phyloP scores from a whole-genome alignment of 495 filamentous ascomycete species.

The Tetracladium setigerum region DNA sequence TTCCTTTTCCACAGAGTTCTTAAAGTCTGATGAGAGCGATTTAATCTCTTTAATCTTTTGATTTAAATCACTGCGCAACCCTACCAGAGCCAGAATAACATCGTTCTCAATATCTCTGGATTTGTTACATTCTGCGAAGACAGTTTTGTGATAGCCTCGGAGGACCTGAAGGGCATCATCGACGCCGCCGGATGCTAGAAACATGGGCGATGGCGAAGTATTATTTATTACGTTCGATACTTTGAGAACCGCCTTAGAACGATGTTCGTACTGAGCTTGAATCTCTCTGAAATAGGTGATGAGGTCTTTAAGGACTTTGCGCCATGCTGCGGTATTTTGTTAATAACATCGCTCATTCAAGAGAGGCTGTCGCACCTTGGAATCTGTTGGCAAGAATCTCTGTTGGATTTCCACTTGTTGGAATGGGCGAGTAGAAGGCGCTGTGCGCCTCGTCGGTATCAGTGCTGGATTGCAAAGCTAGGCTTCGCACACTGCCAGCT shows the following conservation, averaged over 20 bases:
- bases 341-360: background rate
- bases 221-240: slow-evolving; percentile 79
- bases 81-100: slow-evolving; percentile 79
- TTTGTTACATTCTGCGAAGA: slow-evolving; percentile 78
- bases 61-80: slow-evolving; percentile 76
- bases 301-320: slow-evolving; percentile 89
- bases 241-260: slow-evolving; percentile 74
- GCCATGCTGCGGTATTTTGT: slow-evolving; percentile 60
- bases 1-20: slow-evolving; percentile 78
- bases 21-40: slow-evolving; percentile 84
- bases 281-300: slow-evolving; percentile 94
- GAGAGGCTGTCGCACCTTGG: slow-evolving; percentile 52
- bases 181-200: slow-evolving; percentile 72
- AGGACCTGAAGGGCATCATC: slow-evolving; percentile 79
- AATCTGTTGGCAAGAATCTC: slow-evolving; percentile 87
- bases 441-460: slow-evolving; percentile 70
- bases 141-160: slow-evolving; percentile 71
- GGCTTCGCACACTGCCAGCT: slow-evolving; percentile 74
- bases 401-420: slow-evolving; percentile 79
- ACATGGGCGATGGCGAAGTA: slow-evolving; percentile 58
- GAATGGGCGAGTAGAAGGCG: slow-evolving; percentile 81
- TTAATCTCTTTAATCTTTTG: slow-evolving; percentile 99
- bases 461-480: slow-evolving; percentile 53
- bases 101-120: slow-evolving; percentile 84
- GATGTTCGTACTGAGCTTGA: slow-evolving; percentile 81